Evolutionary conservation across 495 filamentous ascomycete genomes (phyloP).

Genomic region (Rhypophila decipiens): DNA sequence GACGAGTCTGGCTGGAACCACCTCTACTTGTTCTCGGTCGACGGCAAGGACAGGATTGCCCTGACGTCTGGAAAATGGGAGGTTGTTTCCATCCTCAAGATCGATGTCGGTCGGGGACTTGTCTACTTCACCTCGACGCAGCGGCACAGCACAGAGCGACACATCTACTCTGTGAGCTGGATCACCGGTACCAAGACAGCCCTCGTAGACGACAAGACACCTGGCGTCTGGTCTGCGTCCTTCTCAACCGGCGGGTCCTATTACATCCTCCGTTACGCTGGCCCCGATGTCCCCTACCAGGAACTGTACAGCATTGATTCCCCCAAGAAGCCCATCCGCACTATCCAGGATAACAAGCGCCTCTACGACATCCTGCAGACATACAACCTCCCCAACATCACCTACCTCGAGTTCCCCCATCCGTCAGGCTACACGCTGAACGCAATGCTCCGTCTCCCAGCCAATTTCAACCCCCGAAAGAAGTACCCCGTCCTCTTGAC

Average conservation of each 20-base stretch:
- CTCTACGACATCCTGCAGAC: conserved; percentile 37
- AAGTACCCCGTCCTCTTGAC: conserved; percentile 52
- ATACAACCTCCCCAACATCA: conserved; percentile 46
- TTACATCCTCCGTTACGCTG: conserved; percentile 51
- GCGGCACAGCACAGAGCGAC: conserved; percentile 47
- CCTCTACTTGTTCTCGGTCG: conserved; percentile 48
- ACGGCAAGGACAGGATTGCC: conserved; percentile 35
- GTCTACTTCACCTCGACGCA: conserved; percentile 52
- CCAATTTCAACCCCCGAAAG: conserved; percentile 42
- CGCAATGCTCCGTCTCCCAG: conserved; percentile 41
- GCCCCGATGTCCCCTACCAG: conserved; percentile 52
- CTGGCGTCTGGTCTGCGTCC: conserved; percentile 47
- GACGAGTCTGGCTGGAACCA: conserved; percentile 51
- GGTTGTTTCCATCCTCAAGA: conserved; percentile 41
- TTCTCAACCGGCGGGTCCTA: conserved; percentile 47
- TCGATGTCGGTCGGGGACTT: conserved; percentile 41
- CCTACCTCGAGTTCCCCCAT: conserved; percentile 41
- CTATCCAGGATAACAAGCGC: conserved; percentile 43
- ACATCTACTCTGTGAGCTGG: conserved; percentile 48
- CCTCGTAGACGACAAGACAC: conserved; percentile 42
- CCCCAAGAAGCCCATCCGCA: conserved; percentile 36
- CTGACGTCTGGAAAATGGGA: conserved; percentile 53
- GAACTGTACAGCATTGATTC: conserved; percentile 43
- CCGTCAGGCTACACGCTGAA: conserved; percentile 44
- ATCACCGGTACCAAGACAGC: conserved; percentile 38